Evolutionary conservation across 2,329 filamentous ascomycete genomes (phyloP), one percentile per base, ranked within the genome.

Genomic region (Onygenales sp.): DNA sequence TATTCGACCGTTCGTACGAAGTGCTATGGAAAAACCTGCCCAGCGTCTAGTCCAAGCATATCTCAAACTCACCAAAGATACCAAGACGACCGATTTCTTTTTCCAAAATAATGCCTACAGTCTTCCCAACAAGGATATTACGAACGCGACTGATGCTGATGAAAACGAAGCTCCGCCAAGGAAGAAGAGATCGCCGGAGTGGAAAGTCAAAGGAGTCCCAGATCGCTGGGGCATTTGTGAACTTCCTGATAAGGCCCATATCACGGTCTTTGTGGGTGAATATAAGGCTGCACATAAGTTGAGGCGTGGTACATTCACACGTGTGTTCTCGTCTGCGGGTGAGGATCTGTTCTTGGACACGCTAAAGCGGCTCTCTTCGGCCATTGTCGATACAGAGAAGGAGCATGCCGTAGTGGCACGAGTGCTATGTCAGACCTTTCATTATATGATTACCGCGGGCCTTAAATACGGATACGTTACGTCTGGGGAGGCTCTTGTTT

Each of bases 51-150:
- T 51, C 10, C 7, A 42, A n/a, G 38, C 49, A 11, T 51, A 51
- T 43, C 39, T 51, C 11, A 31, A 17, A 14, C 36, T 43, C 13
- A 51, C 21, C n/a, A n/a, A 11, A 32, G 43, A 45, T 45, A 39
- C 32, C 11, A 31, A 13, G 27, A 43, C 41, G 7, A 9, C 31
- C 9, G 1, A 33, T 32, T 51, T 51, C 36, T 51, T 11, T 33
- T 51, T 51, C 17, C 49, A n/a, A n/a, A 51, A 33, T 14, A 51
- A 42, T 32, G 38, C 21, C 13, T 35, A 51, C 14, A 43, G 49
- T n/a, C 43, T 45, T 32, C 7, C 27, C 13, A 13, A 31, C 43
- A 45, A 33, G 43, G 7, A 33, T 13, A 32, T 32, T 13, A n/a
- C 9, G 33, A 33, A 6, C 43, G 1, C 21, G 31, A 9, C 43